Percentiles rank a stretch among this genome's conserved stretches.
Evolutionary conservation across 2,329 filamentous ascomycete species (phyloP).

Genomic region (Microcera coccophila): DNA sequence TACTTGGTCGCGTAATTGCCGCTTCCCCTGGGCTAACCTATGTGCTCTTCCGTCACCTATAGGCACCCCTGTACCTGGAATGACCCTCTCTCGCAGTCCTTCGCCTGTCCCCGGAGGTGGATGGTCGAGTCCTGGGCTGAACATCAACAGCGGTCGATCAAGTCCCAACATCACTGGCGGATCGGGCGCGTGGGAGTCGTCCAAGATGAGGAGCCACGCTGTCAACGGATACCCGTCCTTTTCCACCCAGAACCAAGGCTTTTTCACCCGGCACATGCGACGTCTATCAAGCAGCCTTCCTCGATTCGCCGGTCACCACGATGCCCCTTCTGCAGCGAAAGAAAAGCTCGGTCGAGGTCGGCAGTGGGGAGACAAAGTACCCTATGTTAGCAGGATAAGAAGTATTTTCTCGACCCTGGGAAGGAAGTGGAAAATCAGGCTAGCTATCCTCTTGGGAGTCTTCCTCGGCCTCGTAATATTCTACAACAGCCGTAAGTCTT

Average conservation of each 20-base stretch:
- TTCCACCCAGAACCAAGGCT: conserved; percentile 76
- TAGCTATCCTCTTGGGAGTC: conserved; percentile 57
- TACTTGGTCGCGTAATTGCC: conserved; percentile 8
- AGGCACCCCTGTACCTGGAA: conserved; percentile 57
- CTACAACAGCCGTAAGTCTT: conserved; percentile 67
- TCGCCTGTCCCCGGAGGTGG: conserved; percentile 80
- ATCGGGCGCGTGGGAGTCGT: conserved; percentile 74
- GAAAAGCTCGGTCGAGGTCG: conserved; percentile 65
- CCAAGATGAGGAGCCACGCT: conserved; percentile 71
- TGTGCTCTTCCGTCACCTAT: conserved; percentile 18
- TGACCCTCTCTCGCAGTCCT: conserved; percentile 84
- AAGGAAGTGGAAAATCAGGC: conserved; percentile 61
- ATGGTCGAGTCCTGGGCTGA: conserved; percentile 81
- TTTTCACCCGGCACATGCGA: conserved; percentile 81
- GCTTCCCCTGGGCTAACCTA: conserved; percentile 25
- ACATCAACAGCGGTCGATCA: conserved; percentile 66
- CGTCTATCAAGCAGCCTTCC: conserved; percentile 76
- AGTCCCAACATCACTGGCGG: conserved; percentile 60
- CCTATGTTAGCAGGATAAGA: conserved; percentile 46
- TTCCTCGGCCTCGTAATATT: conserved; percentile 61
- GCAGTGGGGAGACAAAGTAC: conserved; percentile 48
- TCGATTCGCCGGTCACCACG: conserved; percentile 56
- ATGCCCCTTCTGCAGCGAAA: conserved; percentile 64
- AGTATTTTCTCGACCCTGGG: conserved; percentile 50
- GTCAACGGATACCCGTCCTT: conserved; percentile 75